phyloP scores from a whole-genome alignment of 208 protist species.

The Herpetomonas tarakana region DNA sequence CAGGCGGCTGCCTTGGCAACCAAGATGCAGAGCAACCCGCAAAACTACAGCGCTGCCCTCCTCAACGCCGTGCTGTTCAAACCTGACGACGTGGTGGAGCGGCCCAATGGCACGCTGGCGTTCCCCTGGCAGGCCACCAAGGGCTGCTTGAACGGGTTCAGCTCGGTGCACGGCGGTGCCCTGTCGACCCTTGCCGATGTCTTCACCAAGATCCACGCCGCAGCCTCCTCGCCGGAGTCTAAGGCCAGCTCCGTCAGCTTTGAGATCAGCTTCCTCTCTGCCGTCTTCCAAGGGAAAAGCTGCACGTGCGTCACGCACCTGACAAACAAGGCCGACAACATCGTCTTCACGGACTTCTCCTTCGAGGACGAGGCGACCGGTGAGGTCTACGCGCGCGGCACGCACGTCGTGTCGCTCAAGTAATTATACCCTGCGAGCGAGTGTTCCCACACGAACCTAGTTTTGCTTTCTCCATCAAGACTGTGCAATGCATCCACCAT shows the following conservation, averaged over 20 bases:
- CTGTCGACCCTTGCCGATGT: slow-evolving; percentile 76
- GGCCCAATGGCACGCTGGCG: slow-evolving; percentile 33
- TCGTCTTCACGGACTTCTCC: slow-evolving; percentile 70
- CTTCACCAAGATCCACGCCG: slow-evolving; percentile 77
- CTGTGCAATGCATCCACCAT: no score
- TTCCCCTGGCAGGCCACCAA: slow-evolving; percentile 64
- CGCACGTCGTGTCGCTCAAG: slow-evolving; percentile 53
- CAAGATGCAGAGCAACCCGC: slow-evolving; percentile 23
- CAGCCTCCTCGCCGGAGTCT: slow-evolving; percentile 18
- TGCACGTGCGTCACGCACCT: slow-evolving; percentile 74
- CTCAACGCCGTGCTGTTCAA: slow-evolving; percentile 62
- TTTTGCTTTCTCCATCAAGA: no score
- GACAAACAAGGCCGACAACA: slow-evolving; percentile 21
- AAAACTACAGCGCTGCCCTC: slow-evolving; percentile 46
- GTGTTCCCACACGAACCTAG: no score
- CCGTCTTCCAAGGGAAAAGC: slow-evolving; percentile 60
- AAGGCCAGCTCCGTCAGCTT: slow-evolving; percentile 57
- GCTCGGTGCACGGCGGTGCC: slow-evolving; percentile 81
- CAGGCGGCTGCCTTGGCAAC: slow-evolving; percentile 35
- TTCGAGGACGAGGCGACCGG: slow-evolving; percentile 60
- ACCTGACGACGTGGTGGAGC: slow-evolving; percentile 33
- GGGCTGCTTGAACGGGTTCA: slow-evolving; percentile 67
- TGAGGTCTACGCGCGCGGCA: slow-evolving; percentile 67
- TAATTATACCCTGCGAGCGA: no score
- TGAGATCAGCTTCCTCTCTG: slow-evolving; percentile 77